These are phyloP conservation scores for Paragyromitra xinjiangensis DNA, from an alignment of 495 filamentous ascomycete species.

Conservation along the genomic window DNA sequence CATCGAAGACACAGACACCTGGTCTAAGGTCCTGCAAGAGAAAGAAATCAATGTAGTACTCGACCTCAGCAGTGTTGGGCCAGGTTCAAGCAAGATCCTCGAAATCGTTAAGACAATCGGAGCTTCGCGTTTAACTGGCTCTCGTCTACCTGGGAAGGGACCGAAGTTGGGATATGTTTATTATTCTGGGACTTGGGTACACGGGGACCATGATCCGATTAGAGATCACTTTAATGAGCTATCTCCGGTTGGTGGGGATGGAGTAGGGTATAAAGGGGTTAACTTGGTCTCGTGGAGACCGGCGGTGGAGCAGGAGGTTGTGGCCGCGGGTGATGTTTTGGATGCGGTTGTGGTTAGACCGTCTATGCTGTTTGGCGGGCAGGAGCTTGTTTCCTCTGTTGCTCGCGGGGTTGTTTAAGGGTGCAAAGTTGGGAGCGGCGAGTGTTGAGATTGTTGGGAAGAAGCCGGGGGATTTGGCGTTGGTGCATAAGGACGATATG, in stretches of 20 bases:
- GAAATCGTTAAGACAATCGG: background rate
- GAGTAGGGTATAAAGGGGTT: background rate
- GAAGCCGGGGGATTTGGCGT: background rate
- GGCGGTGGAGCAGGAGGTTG: conserved; percentile 4
- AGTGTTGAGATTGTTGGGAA: conserved; percentile 2
- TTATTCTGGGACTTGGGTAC: conserved; percentile 20
- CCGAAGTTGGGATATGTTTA: conserved; percentile 13
- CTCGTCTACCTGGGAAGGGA: conserved; percentile 2
- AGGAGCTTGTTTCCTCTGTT: conserved; percentile 12
- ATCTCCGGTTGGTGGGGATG: background rate
- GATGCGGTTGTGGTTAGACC: conserved; percentile 15
- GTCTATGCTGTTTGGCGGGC: background rate
- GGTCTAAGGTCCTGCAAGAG: background rate
- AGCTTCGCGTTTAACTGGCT: background rate
- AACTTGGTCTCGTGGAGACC: conserved; percentile 14
- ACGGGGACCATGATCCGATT: background rate
- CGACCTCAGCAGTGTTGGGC: background rate
- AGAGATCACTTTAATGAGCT: conserved; percentile 11
- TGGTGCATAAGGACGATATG: conserved; percentile 20
- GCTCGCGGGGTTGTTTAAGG: background rate
- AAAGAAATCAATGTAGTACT: background rate
- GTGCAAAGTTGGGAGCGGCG: background rate
- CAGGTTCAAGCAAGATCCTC: background rate
- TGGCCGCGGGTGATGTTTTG: conserved; percentile 6
- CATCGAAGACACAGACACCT: conserved; percentile 14